Percentiles rank a stretch among this genome's conserved stretches.
Evolutionary conservation across 179 eudicot species (phyloP).

Genomic region (Corrigiola litoralis): DNA sequence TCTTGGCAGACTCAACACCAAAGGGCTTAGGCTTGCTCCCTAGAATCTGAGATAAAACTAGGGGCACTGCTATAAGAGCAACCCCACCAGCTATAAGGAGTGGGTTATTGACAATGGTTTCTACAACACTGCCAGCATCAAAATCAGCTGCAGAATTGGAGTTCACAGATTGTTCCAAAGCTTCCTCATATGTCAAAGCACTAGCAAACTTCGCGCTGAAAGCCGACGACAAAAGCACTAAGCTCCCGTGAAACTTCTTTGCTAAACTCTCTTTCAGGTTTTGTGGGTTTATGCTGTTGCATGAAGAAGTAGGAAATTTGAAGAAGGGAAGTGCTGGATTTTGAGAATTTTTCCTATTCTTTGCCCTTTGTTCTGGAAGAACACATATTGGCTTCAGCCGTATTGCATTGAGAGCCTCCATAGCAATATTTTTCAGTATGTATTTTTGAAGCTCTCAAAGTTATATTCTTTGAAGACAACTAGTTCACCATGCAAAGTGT

Average conservation of each 20-base stretch:
- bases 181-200: conserved; percentile 91
- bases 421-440: conserved; percentile 35
- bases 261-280: conserved; percentile 26
- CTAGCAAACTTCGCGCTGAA: conserved; percentile 45
- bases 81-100: conserved; percentile 63
- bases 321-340: conserved; percentile 26
- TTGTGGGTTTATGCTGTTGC: conserved; percentile 26
- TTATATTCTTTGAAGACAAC: neutral
- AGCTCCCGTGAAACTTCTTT: conserved; percentile 41
- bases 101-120: conserved; percentile 53
- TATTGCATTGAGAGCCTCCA: conserved; percentile 83
- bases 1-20: conserved; percentile 78
- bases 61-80: conserved; percentile 63
- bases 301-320: conserved; percentile 32
- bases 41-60: conserved; percentile 64
- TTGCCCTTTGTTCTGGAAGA: conserved; percentile 62
- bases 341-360: conserved; percentile 46
- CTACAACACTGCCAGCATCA: conserved; percentile 61
- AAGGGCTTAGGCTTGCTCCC: conserved; percentile 57
- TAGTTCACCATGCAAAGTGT: conserved; percentile 12
- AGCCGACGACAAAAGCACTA: conserved; percentile 58
- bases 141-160: conserved; percentile 41
- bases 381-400: conserved; percentile 71
- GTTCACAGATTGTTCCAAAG: conserved; percentile 52
- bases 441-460: conserved; percentile 1